Percentiles rank a stretch among this genome's conserved stretches.
phyloP scores from a whole-genome alignment of 2,329 filamentous ascomycete genomes.

The Monilinia aucupariae region DNA sequence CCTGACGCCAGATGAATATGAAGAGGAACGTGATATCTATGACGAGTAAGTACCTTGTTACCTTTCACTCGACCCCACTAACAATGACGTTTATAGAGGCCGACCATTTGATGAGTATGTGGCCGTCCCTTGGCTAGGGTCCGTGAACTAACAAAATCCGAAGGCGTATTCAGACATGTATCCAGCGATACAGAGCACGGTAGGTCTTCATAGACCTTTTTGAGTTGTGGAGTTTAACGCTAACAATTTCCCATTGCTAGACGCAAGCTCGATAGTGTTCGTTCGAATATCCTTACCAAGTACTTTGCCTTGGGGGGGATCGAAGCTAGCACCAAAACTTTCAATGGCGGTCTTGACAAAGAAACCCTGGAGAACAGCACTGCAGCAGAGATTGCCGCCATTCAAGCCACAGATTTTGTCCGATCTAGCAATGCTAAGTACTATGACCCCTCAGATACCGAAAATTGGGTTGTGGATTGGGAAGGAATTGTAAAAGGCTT shows the following conservation, averaged over 20 bases:
- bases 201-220: background rate
- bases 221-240: background rate
- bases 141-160: constrained; percentile 18
- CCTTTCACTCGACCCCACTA: constrained; percentile 25
- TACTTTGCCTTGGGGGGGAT: constrained; percentile 83
- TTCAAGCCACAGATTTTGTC: constrained; percentile 58
- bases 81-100: constrained; percentile 36
- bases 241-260: constrained; percentile 36
- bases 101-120: constrained; percentile 54
- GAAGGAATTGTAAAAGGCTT: constrained; percentile 70
- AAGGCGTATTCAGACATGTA: constrained; percentile 74
- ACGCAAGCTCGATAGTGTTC: constrained; percentile 64
- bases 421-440: constrained; percentile 42
- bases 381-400: constrained; percentile 57
- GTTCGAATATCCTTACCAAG: constrained; percentile 63
- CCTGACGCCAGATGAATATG: constrained; percentile 61
- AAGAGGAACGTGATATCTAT: constrained; percentile 66
- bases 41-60: constrained; percentile 43
- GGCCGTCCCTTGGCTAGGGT: constrained; percentile 4
- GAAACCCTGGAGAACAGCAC: constrained; percentile 58
- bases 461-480: constrained; percentile 78
- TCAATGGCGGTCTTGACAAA: constrained; percentile 53
- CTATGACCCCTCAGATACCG: constrained; percentile 45
- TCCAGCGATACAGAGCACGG: constrained; percentile 67
- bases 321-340: constrained; percentile 55